Evolutionary conservation across 148 eudicot species (phyloP), one percentile per base, ranked within the genome.

Genomic region (Talinum fruticosum): DNA sequence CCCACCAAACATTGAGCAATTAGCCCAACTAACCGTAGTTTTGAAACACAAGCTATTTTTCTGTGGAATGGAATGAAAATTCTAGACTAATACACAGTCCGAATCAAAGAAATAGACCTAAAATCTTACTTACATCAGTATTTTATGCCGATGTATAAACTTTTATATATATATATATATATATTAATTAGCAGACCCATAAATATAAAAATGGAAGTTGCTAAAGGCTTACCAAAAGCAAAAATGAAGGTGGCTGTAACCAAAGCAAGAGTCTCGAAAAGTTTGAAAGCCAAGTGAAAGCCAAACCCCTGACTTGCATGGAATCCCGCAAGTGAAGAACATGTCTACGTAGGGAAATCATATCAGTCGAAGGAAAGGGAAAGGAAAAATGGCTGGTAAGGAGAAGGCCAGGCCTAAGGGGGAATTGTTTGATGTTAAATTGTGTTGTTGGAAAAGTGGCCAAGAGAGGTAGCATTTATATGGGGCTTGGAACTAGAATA

Each of bases 151-250:
- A n/a, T n/a, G n/a, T n/a, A n/a, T n/a, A n/a, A n/a, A n/a, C 7
- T 2, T 37, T 2, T 37, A 37, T 37, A 37, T 37, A 37, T 37
- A 37, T 37, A 37, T 37, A 37, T 37, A 41, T 41, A 41, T 41
- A 41, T 41, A 41, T n/a, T n/a, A n/a, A n/a, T n/a, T n/a, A n/a
- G n/a, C 45, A 41, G 10, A 41, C 45, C 6, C 45, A 30, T 6
- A 12, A 6, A 72, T 19, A 49, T 29, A 6, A 14, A 30, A 13
- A 47, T 18, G 10, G 23, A 34, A 4, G 5, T 23, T 59, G 53
- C 3, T 8, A 45, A 62, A 66, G 74, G 41, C 79, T 83, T 87
- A 93, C 97, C 93, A 75, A 90, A 30, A 65, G 95, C 89, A 67
- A 88, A 79, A 77, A 82, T 79, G 82, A 87, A 84, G 61, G 88